Evolutionary conservation across 2,329 filamentous ascomycete genomes (phyloP), one percentile per base, ranked within the genome.

Genomic region (Pezicula carpinea): DNA sequence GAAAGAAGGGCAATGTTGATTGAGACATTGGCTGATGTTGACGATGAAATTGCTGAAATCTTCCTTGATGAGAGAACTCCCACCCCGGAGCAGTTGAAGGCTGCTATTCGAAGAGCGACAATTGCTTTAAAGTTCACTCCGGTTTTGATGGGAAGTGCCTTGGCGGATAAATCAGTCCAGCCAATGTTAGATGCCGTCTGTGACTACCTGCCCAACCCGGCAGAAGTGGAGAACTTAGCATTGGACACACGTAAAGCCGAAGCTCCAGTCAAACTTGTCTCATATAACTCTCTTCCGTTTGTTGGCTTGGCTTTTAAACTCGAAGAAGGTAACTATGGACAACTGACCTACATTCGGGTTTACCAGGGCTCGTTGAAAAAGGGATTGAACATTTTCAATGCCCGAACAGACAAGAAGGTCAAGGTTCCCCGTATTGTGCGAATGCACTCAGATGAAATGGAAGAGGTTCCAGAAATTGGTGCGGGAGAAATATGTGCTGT

Each of bases 391-490:
- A 83, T 99, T 46, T 96, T 85, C 79, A 99, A 97, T 69, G 91
- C 91, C 7, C 84, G 91, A 59, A 95, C 82, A 54, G 87, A 92
- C 68, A 96, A 96, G 78, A 96, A 92, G 75, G 86, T 99, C 65
- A 91, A 95, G 70, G 85, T 99, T 48, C 93, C 93, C 17, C 87
- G 92, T 64, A 97, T 99, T 61, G 93, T 99, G 53, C 89, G 93
- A 53, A 99, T 99, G 93, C 93, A 99, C 75, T 96, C 91, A 39
- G 96, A 97, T 65, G 93, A 99, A 64, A 96, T 99, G 92, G 93
- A 99, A 68, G 93, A 99, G 64, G 89, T 96, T 23, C 76, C 72
- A 47, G 91, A 96, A 67, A 86, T 99, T 53, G 89, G 91, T 44
- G 92, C 93, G 45, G 93, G 93, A 69, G 93, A 99, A 69, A 99